Evolutionary conservation across 1,139 yeast species (phyloP).

Genomic region (Candida sp.): DNA sequence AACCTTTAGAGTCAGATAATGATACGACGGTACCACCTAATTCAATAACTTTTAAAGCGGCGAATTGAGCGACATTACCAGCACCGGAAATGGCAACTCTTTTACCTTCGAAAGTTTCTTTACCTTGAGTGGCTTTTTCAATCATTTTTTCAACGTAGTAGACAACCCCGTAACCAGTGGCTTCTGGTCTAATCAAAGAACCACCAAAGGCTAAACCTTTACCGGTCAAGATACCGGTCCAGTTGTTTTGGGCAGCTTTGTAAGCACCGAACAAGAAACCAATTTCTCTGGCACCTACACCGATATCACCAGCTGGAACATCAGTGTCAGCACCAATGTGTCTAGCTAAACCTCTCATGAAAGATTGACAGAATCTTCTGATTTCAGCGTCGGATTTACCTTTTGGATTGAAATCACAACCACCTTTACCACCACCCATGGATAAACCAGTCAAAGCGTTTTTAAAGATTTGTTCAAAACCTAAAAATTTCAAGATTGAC

Average conservation of each 20-base stretch:
- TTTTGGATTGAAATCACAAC: constrained; percentile 97
- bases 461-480: constrained; percentile 98
- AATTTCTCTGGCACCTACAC: constrained; percentile 90
- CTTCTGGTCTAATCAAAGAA: constrained; percentile 98
- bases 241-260: constrained; percentile 87
- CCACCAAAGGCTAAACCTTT: constrained; percentile 99
- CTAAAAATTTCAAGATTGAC: constrained; percentile 92
- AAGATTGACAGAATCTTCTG: constrained; percentile 93
- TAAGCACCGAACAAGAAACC: constrained; percentile 97
- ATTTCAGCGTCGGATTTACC: constrained; percentile 90
- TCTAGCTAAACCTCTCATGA: constrained; percentile 94
- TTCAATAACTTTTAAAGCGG: constrained; percentile 96
- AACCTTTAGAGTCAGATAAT: constrained; percentile 91
- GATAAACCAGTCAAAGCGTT: constrained; percentile 95
- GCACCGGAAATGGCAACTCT: constrained; percentile 96
- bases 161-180: constrained; percentile 97
- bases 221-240: constrained; percentile 98
- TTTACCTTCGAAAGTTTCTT: constrained; percentile 88
- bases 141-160: constrained; percentile 98
- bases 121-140: constrained; percentile 85
- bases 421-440: constrained; percentile 99
- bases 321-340: constrained; percentile 97
- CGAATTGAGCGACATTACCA: constrained; percentile 99
- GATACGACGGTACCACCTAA: constrained; percentile 95
- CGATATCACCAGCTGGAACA: constrained; percentile 97